Percentiles rank a stretch among this genome's conserved stretches.
Evolutionary conservation across 2,329 filamentous ascomycete genomes (phyloP).

Genomic region (Plenodomus tracheiphilus): DNA sequence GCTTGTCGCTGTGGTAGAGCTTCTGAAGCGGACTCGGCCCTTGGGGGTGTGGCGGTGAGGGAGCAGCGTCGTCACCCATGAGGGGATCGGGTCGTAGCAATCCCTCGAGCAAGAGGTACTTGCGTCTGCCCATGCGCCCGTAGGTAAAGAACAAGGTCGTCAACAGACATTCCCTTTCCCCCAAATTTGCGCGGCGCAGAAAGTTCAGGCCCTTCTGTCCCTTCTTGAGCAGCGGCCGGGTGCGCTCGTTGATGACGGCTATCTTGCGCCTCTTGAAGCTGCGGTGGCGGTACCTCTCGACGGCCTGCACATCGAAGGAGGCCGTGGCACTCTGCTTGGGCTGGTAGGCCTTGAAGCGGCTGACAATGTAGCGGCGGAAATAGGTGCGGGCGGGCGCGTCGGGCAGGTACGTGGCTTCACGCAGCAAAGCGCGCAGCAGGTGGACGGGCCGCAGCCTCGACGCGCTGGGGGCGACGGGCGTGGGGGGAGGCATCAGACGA

Average conservation of each 20-base stretch:
- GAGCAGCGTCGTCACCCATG: conserved; percentile 5
- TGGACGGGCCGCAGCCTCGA: conserved; percentile 42
- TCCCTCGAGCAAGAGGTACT: conserved; percentile 48
- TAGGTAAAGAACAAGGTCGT: conserved; percentile 60
- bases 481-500: conserved; percentile 16
- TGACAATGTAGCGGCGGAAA: conserved; percentile 53
- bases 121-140: conserved; percentile 58
- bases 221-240: conserved; percentile 23
- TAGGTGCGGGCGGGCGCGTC: conserved; percentile 58
- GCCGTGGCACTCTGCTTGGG: conserved; percentile 28
- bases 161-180: conserved; percentile 55
- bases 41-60: background rate
- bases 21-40: conserved; percentile 33
- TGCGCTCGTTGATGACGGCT: conserved; percentile 27
- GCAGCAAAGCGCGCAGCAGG: conserved; percentile 60
- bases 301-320: conserved; percentile 15
- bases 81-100: conserved; percentile 29
- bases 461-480: conserved; percentile 13
- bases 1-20: conserved; percentile 41
- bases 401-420: conserved; percentile 64
- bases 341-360: conserved; percentile 53
- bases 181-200: conserved; percentile 60
- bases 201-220: conserved; percentile 46
- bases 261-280: conserved; percentile 24
- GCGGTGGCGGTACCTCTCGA: conserved; percentile 21